Conservation (phyloP, 2,329 filamentous ascomycete species). For the Fusarium pseudoanthophilum region DNA sequence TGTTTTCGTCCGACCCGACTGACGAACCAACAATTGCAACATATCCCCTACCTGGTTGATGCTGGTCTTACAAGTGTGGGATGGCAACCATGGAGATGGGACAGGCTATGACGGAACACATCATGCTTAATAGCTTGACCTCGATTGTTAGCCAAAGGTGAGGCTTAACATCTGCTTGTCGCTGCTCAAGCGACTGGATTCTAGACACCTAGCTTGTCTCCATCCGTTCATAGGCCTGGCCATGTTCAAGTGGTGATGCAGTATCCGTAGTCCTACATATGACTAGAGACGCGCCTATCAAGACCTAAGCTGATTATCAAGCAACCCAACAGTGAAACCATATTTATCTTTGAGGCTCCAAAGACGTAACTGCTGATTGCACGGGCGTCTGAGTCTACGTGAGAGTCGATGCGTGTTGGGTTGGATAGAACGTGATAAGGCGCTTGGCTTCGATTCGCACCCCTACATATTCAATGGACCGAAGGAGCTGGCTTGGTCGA, state of each 20-base stretch:
- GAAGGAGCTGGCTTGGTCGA: not conserved
- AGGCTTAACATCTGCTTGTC: not conserved
- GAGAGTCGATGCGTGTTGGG: not conserved
- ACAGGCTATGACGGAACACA: not conserved
- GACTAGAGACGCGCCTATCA: not conserved
- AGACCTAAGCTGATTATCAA: not conserved
- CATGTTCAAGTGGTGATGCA: not conserved
- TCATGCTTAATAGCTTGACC: not conserved
- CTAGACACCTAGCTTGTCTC: not conserved
- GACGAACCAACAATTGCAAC: slow-evolving; percentile 5
- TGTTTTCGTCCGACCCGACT: slow-evolving; percentile 13
- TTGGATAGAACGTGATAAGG: slow-evolving; percentile 19
- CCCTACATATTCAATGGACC: not conserved
- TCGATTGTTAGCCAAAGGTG: not conserved
- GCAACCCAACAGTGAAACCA: not conserved
- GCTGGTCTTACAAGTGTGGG: slow-evolving; percentile 7
- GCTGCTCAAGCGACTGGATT: not conserved
- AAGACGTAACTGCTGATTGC: not conserved
- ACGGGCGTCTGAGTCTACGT: not conserved
- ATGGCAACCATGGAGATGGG: slow-evolving; percentile 1
- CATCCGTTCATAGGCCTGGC: not conserved
- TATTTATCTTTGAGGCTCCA: not conserved
- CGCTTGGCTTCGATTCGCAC: not conserved
- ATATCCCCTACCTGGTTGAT: not conserved
- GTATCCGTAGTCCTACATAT: not conserved